These are phyloP conservation scores for Acarospora socialis DNA, from an alignment of 2,329 filamentous ascomycete genomes.

Conservation along the genomic window DNA sequence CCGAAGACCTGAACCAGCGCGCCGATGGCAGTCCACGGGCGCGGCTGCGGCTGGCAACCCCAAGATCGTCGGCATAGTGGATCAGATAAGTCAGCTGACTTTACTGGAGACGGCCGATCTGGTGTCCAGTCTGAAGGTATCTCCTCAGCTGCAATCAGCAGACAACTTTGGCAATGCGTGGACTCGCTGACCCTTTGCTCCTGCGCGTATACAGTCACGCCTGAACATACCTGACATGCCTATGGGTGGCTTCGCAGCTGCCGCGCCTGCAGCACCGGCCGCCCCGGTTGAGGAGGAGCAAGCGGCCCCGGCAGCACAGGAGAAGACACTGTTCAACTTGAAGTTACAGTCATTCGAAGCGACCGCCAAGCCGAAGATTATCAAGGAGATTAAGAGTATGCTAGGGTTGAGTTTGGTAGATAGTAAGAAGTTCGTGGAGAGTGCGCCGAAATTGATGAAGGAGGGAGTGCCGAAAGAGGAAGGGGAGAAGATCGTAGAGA, in stretches of 20 bases:
- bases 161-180: neutral
- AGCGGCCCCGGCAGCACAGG: constrained; percentile 72
- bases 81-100: constrained; percentile 97
- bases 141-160: constrained; percentile 9
- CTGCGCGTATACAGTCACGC: constrained; percentile 52
- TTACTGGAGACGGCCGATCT: constrained; percentile 94
- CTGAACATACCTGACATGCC: constrained; percentile 98
- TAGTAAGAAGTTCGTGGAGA: constrained; percentile 99
- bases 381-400: constrained; percentile 98
- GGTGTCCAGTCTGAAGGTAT: constrained; percentile 86
- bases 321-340: constrained; percentile 94
- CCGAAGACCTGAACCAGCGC: constrained; percentile 27
- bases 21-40: constrained; percentile 83
- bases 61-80: constrained; percentile 89
- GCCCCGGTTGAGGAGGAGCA: constrained; percentile 60
- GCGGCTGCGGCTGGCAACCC: constrained; percentile 54
- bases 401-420: constrained; percentile 92
- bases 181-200: constrained; percentile 9
- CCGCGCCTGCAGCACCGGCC: constrained; percentile 46
- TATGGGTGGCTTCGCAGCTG: constrained; percentile 69
- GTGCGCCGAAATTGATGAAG: constrained; percentile 96
- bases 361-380: constrained; percentile 88
- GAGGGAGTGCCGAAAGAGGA: constrained; percentile 98
- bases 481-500: constrained; percentile 93
- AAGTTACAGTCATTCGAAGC: constrained; percentile 88